Evolutionary conservation across 2,329 filamentous ascomycete genomes (phyloP).

Genomic region (Claviceps africana): DNA sequence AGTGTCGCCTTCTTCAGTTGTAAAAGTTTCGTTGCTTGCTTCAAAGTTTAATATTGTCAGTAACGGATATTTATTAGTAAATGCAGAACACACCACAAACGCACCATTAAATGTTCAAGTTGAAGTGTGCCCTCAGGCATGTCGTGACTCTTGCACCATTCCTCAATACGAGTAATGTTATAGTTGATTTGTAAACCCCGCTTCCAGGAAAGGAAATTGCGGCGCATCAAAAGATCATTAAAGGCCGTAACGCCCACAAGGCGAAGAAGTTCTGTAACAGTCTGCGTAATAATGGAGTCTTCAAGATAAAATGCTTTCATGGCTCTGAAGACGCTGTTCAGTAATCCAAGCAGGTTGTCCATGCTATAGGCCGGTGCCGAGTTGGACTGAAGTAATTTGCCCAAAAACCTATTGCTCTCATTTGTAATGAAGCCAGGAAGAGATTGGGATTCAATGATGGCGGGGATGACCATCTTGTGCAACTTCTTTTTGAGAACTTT

Average conservation of each 20-base stretch:
- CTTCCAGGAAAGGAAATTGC: slow-evolving; percentile 99
- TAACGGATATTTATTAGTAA: slow-evolving; percentile 27
- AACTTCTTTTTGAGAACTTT: slow-evolving; percentile 99
- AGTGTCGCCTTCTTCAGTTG: slow-evolving; percentile 98
- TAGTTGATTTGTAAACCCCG: slow-evolving; percentile 98
- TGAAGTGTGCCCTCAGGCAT: slow-evolving; percentile 98
- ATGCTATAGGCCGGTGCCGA: slow-evolving; percentile 95
- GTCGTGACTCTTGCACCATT: slow-evolving; percentile 99
- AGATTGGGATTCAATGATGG: slow-evolving; percentile 97
- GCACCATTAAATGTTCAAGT: slow-evolving; percentile 92
- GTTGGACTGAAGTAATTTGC: slow-evolving; percentile 85
- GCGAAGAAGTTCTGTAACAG: slow-evolving; percentile 80
- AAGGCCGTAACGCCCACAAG: slow-evolving; percentile 96
- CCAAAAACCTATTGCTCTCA: slow-evolving; percentile 94
- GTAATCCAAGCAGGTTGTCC: slow-evolving; percentile 89
- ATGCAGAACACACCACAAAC: slow-evolving; percentile 1
- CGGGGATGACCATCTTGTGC: slow-evolving; percentile 98
- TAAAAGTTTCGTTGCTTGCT: slow-evolving; percentile 90
- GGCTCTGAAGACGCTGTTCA: slow-evolving; percentile 95
- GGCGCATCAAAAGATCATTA: slow-evolving; percentile 92
- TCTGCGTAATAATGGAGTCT: slow-evolving; percentile 90
- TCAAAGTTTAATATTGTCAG: not conserved
- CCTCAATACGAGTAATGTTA: slow-evolving; percentile 97
- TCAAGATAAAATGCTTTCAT: slow-evolving; percentile 99
- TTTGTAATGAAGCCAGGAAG: slow-evolving; percentile 97